A percentile compares a stretch with the other conserved stretches of the same genome.
phyloP scores from a whole-genome alignment of 495 filamentous ascomycete species.

The Amniculicola lignicola region DNA sequence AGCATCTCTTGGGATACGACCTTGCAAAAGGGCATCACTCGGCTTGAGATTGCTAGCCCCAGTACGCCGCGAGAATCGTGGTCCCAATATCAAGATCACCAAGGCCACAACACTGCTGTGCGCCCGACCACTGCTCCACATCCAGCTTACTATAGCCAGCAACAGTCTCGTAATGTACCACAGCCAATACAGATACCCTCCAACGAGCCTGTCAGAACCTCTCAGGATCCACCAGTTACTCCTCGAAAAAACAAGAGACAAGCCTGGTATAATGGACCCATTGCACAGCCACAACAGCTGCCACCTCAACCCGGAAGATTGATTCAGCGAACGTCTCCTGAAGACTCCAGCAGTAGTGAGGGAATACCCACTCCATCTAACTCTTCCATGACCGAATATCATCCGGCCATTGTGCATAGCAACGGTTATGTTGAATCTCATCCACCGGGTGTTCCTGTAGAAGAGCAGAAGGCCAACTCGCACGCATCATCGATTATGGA shows the following conservation, averaged over 20 bases:
- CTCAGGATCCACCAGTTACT: constrained; percentile 46
- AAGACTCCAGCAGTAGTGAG: constrained; percentile 70
- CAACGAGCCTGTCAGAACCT: constrained; percentile 14
- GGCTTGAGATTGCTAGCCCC: constrained; percentile 64
- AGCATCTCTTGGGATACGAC: constrained; percentile 63
- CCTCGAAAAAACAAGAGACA: constrained; percentile 62
- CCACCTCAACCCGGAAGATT: constrained; percentile 8
- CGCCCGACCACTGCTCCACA: constrained; percentile 34
- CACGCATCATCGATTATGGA: constrained; percentile 43
- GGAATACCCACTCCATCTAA: constrained; percentile 64
- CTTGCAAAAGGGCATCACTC: constrained; percentile 68
- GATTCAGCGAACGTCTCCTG: constrained; percentile 60
- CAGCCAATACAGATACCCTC: constrained; percentile 24
- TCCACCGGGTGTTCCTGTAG: constrained; percentile 38
- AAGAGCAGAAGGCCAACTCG: constrained; percentile 45
- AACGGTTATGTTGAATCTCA: constrained; percentile 60
- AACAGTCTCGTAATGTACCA: constrained; percentile 2
- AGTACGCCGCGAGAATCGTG: constrained; percentile 57
- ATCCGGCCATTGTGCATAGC: constrained; percentile 63
- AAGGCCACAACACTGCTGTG: constrained; percentile 36
- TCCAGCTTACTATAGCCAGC: constrained; percentile 15
- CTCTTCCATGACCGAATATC: constrained; percentile 56
- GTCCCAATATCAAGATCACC: constrained; percentile 51
- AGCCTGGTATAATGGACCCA: constrained; percentile 66
- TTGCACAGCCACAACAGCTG: constrained; percentile 20